These are phyloP conservation scores for Chaetomiaceae sp. DNA, from an alignment of 2,329 filamentous ascomycete genomes.

Conservation along the genomic window DNA sequence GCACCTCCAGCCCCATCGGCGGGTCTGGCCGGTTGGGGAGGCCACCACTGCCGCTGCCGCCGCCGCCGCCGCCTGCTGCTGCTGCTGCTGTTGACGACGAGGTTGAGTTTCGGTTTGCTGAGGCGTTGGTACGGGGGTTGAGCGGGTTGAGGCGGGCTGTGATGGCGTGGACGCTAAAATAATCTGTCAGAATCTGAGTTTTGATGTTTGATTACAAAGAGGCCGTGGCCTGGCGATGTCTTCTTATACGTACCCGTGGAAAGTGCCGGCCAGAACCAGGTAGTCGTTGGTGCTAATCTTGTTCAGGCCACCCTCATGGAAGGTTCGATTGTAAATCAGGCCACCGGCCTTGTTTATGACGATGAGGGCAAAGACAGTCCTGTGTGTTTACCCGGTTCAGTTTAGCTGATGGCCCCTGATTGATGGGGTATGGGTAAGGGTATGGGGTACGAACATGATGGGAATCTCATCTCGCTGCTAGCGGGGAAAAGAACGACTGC, in stretches of 20 bases:
- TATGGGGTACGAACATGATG: slow-evolving; percentile 19
- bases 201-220: too few species aligned
- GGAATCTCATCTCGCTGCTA: slow-evolving; percentile 18
- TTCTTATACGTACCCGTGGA: slow-evolving; percentile 67
- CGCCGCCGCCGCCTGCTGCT: slow-evolving; percentile 12
- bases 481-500: too few species aligned
- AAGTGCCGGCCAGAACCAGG: slow-evolving; percentile 92
- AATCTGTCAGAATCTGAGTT: too few species aligned
- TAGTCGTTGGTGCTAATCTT: slow-evolving; percentile 94
- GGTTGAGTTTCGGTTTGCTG: slow-evolving; percentile 37
- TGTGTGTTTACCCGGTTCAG: slow-evolving; percentile 36
- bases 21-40: slow-evolving; percentile 53
- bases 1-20: slow-evolving; percentile 78
- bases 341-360: slow-evolving; percentile 99
- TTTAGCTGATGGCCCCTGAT: background rate
- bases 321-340: slow-evolving; percentile 92
- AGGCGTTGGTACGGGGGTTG: slow-evolving; percentile 32
- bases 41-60: slow-evolving; percentile 21
- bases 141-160: slow-evolving; percentile 59
- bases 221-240: too few species aligned
- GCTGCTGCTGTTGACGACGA: slow-evolving; percentile 26
- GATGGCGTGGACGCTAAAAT: slow-evolving; percentile 62
- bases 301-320: slow-evolving; percentile 77
- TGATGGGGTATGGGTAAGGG: background rate
- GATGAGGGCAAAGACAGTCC: slow-evolving; percentile 92